Evolutionary conservation across 2,329 filamentous ascomycete genomes (phyloP).

Genomic region (Knoxdaviesia proteae): DNA sequence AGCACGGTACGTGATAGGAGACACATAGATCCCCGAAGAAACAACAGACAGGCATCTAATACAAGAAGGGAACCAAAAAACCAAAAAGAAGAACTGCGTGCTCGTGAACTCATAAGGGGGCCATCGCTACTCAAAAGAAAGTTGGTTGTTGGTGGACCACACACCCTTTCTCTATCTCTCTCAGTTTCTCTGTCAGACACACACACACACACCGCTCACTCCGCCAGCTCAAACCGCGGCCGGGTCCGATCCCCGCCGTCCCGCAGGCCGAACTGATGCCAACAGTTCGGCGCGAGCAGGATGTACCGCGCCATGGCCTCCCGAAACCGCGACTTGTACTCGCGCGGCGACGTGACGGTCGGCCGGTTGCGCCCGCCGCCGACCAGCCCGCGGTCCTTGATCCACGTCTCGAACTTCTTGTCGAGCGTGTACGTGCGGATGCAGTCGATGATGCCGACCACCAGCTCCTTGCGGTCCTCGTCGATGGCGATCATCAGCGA

Average conservation of each 20-base stretch:
- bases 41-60: neutral
- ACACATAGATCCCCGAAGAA: too few species aligned
- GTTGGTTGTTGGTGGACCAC: neutral
- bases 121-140: neutral
- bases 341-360: constrained; percentile 90
- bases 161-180: neutral
- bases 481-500: constrained; percentile 96
- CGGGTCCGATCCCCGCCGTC: constrained; percentile 3
- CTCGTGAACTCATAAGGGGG: neutral
- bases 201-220: neutral
- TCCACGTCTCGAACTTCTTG: constrained; percentile 99
- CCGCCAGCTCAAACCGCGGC: constrained; percentile 5
- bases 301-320: constrained; percentile 91
- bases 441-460: constrained; percentile 95
- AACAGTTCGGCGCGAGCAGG: constrained; percentile 53
- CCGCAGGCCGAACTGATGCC: constrained; percentile 41
- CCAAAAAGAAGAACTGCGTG: neutral
- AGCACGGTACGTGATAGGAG: too few species aligned
- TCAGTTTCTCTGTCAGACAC: neutral
- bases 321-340: constrained; percentile 89
- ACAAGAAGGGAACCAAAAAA: neutral
- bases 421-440: constrained; percentile 99
- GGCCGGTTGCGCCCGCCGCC: constrained; percentile 62
- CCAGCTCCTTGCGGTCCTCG: constrained; percentile 69
- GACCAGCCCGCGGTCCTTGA: constrained; percentile 82